phyloP scores from a whole-genome alignment of 371 early-diverging fungal genomes.

The Quaeritorhiza haematococci region DNA sequence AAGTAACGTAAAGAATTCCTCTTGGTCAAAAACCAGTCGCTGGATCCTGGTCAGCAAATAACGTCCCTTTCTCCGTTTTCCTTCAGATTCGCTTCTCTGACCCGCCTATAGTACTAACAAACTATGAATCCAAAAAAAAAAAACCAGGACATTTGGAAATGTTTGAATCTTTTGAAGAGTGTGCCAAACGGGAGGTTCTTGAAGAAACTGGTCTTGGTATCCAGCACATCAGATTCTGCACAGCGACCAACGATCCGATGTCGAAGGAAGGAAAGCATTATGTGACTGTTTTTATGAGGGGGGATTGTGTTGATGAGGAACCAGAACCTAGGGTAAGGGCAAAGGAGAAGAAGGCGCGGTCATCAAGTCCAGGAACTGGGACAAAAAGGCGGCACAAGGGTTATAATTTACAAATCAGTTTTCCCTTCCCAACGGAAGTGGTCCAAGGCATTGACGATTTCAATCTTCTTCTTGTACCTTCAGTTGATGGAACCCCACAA shows the following conservation, averaged over 20 bases:
- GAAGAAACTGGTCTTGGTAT: constrained; percentile 52
- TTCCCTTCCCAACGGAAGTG: too few relatives aligned
- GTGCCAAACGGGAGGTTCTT: constrained; percentile 51
- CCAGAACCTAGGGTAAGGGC: constrained; percentile 21
- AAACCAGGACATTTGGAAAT: constrained; percentile 63
- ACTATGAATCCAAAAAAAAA: too few relatives aligned
- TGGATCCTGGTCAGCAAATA: background rate
- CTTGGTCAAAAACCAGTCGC: too few relatives aligned
- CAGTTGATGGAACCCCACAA: constrained; percentile 58
- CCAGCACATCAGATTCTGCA: constrained; percentile 30
- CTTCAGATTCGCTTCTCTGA: constrained; percentile 3
- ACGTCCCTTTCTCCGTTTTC: background rate
- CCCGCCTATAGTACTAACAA: too few relatives aligned
- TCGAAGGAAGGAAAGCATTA: constrained; percentile 50
- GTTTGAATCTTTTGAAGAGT: constrained; percentile 54
- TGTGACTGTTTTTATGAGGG: constrained; percentile 56
- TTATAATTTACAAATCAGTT: too few relatives aligned
- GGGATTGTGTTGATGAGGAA: constrained; percentile 18
- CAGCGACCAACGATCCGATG: constrained; percentile 59
- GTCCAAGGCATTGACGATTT: too few relatives aligned
- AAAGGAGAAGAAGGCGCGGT: constrained; percentile 1
- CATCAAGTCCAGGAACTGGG: background rate
- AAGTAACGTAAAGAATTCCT: constrained; percentile 14
- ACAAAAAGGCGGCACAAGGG: too few relatives aligned
- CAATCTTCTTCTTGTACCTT: background rate